Percentiles rank a stretch among this genome's conserved stretches.
These are phyloP conservation scores for Otatea glauca DNA, from an alignment of 176 grass and related monocot species.

Conservation along the genomic window DNA sequence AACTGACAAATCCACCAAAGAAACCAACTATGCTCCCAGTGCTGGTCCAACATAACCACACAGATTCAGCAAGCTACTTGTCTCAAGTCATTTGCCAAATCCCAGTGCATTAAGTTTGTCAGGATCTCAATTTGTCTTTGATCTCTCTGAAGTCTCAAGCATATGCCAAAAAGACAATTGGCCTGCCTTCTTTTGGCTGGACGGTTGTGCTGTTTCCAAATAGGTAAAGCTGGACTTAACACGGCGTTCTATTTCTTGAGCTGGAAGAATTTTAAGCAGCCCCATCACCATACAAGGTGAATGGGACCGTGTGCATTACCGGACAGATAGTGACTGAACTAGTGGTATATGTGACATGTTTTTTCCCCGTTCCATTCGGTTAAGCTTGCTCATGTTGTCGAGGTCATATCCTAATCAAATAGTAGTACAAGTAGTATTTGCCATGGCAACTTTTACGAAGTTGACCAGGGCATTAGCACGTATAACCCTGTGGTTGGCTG, in stretches of 20 bases:
- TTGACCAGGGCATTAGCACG: not conserved
- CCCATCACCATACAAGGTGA: not conserved
- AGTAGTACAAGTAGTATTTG: not conserved
- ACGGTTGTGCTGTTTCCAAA: not conserved
- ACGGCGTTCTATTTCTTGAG: not conserved
- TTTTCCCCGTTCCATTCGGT: not conserved
- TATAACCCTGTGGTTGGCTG: not conserved
- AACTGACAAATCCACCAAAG: not conserved
- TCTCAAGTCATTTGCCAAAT: not conserved
- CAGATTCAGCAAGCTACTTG: not conserved
- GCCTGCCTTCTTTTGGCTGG: not conserved
- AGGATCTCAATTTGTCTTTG: not conserved
- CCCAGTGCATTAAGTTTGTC: not conserved
- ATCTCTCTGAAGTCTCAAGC: not conserved
- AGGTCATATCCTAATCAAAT: constrained; percentile 12
- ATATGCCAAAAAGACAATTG: not conserved
- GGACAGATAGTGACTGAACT: not conserved
- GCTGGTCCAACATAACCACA: not conserved
- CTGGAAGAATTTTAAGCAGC: not conserved
- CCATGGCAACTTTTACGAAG: not conserved
- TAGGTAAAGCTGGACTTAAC: not conserved
- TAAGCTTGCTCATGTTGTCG: not conserved
- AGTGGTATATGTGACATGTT: no score
- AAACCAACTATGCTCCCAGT: not conserved
- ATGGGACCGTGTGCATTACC: not conserved